phyloP scores from a whole-genome alignment of 306 rosid genomes.

The Fagus crenata region DNA sequence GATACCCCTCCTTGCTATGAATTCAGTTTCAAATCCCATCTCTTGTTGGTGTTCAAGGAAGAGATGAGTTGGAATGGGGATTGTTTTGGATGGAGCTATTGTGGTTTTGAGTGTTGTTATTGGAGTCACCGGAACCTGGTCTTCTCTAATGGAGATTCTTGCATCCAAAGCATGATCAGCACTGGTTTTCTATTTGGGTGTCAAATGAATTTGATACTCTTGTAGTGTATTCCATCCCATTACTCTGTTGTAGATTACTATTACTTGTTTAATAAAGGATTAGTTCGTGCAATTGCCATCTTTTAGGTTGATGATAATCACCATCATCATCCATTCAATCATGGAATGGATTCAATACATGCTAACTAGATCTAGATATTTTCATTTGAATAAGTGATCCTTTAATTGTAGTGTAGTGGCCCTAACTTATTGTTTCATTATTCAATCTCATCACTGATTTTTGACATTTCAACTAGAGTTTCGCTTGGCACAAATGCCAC shows the following conservation, averaged over 20 bases:
- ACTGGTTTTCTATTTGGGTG: background rate
- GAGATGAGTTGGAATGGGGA: constrained; percentile 59
- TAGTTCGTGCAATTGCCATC: background rate
- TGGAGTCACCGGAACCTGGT: constrained; percentile 56
- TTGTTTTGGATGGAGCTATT: constrained; percentile 44
- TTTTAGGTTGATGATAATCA: background rate
- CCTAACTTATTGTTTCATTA: too few species aligned
- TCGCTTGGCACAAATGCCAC: too few species aligned
- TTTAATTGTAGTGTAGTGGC: too few species aligned
- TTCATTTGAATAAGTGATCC: too few species aligned
- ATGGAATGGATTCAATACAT: too few species aligned
- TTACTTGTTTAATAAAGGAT: background rate
- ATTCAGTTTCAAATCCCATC: too few species aligned
- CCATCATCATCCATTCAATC: background rate
- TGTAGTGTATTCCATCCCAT: background rate
- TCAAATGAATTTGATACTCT: constrained; percentile 16
- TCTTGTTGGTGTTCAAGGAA: constrained; percentile 51
- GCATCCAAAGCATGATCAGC: constrained; percentile 43
- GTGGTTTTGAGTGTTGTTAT: constrained; percentile 49
- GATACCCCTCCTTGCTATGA: too few species aligned
- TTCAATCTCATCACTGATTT: too few species aligned
- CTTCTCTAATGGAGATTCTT: constrained; percentile 50
- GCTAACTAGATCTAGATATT: too few species aligned
- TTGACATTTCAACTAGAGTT: too few species aligned
- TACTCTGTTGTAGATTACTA: background rate